A percentile compares a stretch with the other conserved stretches of the same genome.
Evolutionary conservation across 1,284 basidiomycete genomes (phyloP).

Genomic region (Apiotrichum montevideense): DNA sequence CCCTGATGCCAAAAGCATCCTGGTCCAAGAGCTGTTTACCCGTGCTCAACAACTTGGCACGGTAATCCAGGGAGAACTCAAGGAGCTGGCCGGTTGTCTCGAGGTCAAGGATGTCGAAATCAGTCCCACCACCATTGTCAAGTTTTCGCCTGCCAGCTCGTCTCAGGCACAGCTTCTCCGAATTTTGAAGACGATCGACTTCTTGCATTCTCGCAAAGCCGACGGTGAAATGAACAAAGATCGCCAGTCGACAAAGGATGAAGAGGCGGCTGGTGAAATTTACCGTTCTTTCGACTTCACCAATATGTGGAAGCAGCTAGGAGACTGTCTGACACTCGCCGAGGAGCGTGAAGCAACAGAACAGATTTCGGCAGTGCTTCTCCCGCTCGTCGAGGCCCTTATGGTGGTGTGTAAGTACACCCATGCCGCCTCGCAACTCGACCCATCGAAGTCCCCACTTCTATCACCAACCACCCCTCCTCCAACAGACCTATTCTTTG

Average conservation of each 20-base stretch:
- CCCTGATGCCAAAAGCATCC: conserved; percentile 75
- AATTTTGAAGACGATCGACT: conserved; percentile 91
- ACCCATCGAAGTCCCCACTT: conserved; percentile 49
- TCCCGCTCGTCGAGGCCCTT: conserved; percentile 86
- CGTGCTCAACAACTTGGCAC: conserved; percentile 82
- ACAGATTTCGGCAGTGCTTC: conserved; percentile 79
- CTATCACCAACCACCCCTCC: conserved; percentile 54
- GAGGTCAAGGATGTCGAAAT: conserved; percentile 56
- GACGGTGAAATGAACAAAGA: conserved; percentile 25
- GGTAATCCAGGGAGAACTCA: conserved; percentile 65
- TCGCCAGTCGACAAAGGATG: conserved; percentile 51
- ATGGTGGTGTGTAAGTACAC: conserved; percentile 97
- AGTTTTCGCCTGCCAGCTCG: conserved; percentile 86
- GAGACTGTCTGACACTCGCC: conserved; percentile 74
- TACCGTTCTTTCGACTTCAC: conserved; percentile 84
- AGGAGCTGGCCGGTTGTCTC: conserved; percentile 63
- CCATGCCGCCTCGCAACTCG: background rate
- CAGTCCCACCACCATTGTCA: conserved; percentile 56
- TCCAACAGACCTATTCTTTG: conserved; percentile 78
- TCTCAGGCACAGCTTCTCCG: conserved; percentile 87
- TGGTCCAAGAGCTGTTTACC: conserved; percentile 74
- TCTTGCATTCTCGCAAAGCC: conserved; percentile 68
- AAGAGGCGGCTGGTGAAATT: conserved; percentile 66
- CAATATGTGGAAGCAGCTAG: conserved; percentile 74
- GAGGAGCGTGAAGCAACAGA: conserved; percentile 73